These are phyloP conservation scores for Leucaena leucocephala DNA, from an alignment of 306 rosid species.

Conservation along the genomic window DNA sequence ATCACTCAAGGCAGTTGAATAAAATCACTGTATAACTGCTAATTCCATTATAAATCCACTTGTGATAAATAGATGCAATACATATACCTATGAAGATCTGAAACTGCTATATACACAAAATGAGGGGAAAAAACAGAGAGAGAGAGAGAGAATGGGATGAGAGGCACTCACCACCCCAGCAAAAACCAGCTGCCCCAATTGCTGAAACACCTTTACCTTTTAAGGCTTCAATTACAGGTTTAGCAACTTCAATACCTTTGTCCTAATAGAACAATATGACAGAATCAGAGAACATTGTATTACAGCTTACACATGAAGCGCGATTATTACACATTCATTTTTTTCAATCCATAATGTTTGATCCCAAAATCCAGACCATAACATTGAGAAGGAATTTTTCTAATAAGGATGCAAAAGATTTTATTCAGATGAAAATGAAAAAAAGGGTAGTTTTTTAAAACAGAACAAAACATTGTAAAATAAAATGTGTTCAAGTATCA, in stretches of 20 bases:
- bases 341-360: background rate
- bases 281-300: constrained; percentile 11
- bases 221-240: constrained; percentile 57
- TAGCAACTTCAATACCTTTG: constrained; percentile 60
- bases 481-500: background rate
- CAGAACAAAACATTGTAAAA: background rate
- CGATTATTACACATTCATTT: background rate
- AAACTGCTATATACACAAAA: constrained; percentile 1
- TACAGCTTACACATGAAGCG: background rate
- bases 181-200: constrained; percentile 71
- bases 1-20: background rate
- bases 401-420: background rate
- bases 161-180: constrained; percentile 74
- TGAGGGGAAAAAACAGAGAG: background rate
- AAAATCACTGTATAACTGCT: background rate
- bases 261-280: constrained; percentile 46
- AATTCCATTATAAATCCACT: constrained; percentile 1
- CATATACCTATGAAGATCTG: background rate
- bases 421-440: constrained; percentile 10
- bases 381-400: background rate
- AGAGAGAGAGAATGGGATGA: background rate
- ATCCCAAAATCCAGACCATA: background rate
- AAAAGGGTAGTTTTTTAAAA: background rate
- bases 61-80: constrained; percentile 1
- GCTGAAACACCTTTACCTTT: constrained; percentile 57